Evolutionary conservation across 1,139 yeast species (phyloP).

Genomic region (Blastobotrys proliferans): DNA sequence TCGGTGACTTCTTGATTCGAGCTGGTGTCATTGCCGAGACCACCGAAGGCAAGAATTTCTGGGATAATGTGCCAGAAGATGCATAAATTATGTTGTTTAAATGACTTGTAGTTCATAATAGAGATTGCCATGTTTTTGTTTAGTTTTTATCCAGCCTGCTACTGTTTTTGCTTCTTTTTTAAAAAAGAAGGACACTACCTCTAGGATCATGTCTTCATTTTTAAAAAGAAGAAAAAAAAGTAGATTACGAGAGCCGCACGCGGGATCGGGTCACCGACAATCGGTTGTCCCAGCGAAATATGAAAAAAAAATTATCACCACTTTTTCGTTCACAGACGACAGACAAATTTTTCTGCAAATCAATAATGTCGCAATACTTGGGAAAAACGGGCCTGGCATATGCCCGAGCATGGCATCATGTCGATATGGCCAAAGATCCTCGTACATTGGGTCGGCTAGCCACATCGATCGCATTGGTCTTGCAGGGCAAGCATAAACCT

Average conservation of each 20-base stretch:
- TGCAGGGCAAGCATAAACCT: conserved; percentile 97
- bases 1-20: conserved; percentile 90
- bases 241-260: not conserved
- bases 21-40: conserved; percentile 84
- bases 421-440: conserved; percentile 78
- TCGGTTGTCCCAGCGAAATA: not conserved
- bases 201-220: not conserved
- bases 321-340: not conserved
- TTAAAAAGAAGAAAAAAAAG: not conserved
- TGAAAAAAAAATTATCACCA: not conserved
- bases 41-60: conserved; percentile 87
- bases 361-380: conserved; percentile 5
- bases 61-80: conserved; percentile 86
- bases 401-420: conserved; percentile 93
- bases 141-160: not conserved
- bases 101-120: not conserved
- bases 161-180: not conserved
- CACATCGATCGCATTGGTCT: conserved; percentile 74
- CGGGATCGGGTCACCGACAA: not conserved
- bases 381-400: conserved; percentile 61
- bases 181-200: not conserved
- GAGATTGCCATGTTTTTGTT: not conserved
- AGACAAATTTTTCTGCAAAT: not conserved
- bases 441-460: conserved; percentile 94
- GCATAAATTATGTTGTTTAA: conserved; percentile 13